Conservation (phyloP, 192 early-diverging fungal genomes). For the Gonapodya prolifera region DNA sequence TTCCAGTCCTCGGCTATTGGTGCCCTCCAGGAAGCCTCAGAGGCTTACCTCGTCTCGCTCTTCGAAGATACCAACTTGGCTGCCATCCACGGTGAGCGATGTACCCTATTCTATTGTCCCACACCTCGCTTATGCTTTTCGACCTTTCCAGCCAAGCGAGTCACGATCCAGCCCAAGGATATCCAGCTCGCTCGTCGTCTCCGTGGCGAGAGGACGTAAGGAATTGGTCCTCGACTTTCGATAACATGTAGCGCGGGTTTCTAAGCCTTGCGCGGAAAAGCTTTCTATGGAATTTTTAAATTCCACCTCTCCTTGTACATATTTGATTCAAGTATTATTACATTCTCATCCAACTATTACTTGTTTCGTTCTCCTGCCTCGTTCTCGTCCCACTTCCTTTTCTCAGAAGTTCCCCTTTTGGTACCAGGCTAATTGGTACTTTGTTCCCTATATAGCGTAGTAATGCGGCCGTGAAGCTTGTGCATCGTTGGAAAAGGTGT, state of each 20-base stretch:
- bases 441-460: no score
- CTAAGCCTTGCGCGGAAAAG: background rate
- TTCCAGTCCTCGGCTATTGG: conserved; percentile 99
- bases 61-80: conserved; percentile 99
- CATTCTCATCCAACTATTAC: background rate
- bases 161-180: conserved; percentile 98
- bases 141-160: conserved; percentile 66
- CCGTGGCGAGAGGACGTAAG: conserved; percentile 78
- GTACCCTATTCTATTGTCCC: background rate
- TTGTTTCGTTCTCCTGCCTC: no score
- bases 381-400: no score
- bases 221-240: background rate
- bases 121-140: background rate
- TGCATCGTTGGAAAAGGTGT: no score
- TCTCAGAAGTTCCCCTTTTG: no score
- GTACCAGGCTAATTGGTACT: no score
- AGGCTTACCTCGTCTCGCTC: conserved; percentile 79
- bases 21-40: conserved; percentile 95
- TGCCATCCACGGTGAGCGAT: conserved; percentile 60
- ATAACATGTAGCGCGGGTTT: background rate
- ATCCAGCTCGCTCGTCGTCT: conserved; percentile 96
- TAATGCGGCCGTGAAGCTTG: no score
- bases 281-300: background rate
- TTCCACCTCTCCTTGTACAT: background rate
- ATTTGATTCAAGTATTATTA: background rate